A percentile compares a stretch with the other conserved stretches of the same genome.
These are phyloP conservation scores for Fraxinus dipetala DNA, from an alignment of 305 asterid genomes.

Conservation along the genomic window DNA sequence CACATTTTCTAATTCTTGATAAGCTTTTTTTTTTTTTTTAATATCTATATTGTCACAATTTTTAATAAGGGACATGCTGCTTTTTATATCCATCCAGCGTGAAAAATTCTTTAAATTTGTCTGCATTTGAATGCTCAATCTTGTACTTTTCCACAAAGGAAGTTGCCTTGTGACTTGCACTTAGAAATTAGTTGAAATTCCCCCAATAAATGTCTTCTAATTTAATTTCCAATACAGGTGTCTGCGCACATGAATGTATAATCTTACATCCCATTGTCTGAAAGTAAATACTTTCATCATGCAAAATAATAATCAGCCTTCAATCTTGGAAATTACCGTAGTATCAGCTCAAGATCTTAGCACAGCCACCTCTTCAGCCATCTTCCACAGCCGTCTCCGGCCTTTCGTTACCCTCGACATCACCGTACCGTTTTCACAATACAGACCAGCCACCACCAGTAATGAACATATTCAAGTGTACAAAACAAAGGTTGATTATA, in stretches of 20 bases:
- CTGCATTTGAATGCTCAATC: not conserved
- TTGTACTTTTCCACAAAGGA: conserved; percentile 22
- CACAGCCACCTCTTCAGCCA: not conserved
- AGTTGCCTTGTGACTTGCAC: conserved; percentile 17
- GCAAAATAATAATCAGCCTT: conserved; percentile 4
- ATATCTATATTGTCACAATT: no score
- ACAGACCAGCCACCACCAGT: not conserved
- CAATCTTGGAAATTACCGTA: conserved; percentile 24
- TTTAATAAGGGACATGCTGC: not conserved
- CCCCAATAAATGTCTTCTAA: conserved; percentile 6
- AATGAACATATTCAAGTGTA: not conserved
- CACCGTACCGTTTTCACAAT: not conserved
- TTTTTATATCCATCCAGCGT: not conserved
- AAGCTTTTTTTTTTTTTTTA: no score
- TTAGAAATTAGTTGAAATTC: not conserved
- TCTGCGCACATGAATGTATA: not conserved
- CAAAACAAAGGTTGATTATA: conserved; percentile 35
- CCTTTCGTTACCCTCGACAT: conserved; percentile 17
- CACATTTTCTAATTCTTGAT: no score
- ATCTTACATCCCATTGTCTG: not conserved
- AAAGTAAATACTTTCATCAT: conserved; percentile 1
- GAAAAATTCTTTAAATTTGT: not conserved
- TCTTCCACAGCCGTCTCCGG: conserved; percentile 16
- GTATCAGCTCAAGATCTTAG: conserved; percentile 30
- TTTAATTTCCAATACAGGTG: not conserved